Evolutionary conservation across 495 filamentous ascomycete species (phyloP), one percentile per base, ranked within the genome.

Genomic region (Aspergillus steynii): DNA sequence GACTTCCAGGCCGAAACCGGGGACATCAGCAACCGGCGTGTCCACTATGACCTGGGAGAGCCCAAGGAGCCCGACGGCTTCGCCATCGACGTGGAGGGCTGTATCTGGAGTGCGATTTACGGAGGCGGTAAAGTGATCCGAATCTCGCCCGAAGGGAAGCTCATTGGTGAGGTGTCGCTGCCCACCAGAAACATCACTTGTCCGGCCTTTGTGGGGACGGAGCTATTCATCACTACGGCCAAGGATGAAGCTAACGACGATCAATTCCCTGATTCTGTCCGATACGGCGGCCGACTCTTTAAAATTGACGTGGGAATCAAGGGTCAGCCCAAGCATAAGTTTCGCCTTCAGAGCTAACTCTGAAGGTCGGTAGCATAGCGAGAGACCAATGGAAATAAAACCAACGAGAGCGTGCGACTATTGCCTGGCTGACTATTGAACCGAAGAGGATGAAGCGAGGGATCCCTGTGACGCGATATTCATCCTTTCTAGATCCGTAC

Each of bases 51-150:
- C 70, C 29, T 75, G n/a, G 70, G 66, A 4, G 68, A 73, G 28
- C 60, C 70, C 9, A 85, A 85, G 29, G 88, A 88, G 58, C 88
- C 88, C 6, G 90, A 93, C 71, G 90, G 90, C 1, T 90, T 88
- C 68, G 82, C 87, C 28, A 83, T 92, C 55, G 91, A 95, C 65
- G 79, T 71, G 12, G 84, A 90, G 12, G 91, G 88, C 1, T 86
- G 86, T 63, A 77, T 94, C 29, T 93, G 91, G 91, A 85, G 84
- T 59, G 88, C 89, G n/a, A 79, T 92, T 32, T 91, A 90, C 65
- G 89, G 89, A 50, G 89, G 88, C 63, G 74, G 82, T 53, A 80
- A 83, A 51, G 85, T 94, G 20, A 71, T 92, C 53, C 86, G 86
- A 68, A 84, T 93, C 63, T 84, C 81, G 6, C 82, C 86, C 4